Percentiles rank a stretch among this genome's conserved stretches.
Evolutionary conservation across 345 rosid species (phyloP).

Genomic region (Odontarrhena argentea): DNA sequence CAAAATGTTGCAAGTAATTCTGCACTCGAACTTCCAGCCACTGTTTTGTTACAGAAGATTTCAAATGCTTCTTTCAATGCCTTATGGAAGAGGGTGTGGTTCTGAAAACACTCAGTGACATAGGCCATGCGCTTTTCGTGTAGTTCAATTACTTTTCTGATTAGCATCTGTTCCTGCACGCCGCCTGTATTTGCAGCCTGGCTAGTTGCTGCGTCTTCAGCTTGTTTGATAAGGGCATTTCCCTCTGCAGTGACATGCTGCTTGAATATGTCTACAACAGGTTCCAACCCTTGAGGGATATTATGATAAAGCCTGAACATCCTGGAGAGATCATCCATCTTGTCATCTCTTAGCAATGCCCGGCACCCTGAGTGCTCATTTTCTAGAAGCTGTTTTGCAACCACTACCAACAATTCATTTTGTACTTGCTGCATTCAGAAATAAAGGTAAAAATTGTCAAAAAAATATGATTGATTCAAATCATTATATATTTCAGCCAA

Average conservation of each 20-base stretch:
- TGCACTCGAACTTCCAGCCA: slow-evolving; percentile 38
- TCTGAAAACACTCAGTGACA: slow-evolving; percentile 27
- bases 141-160: slow-evolving; percentile 67
- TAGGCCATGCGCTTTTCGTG: slow-evolving; percentile 49
- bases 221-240: slow-evolving; percentile 72
- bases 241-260: slow-evolving; percentile 86
- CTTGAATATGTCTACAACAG: slow-evolving; percentile 67
- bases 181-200: slow-evolving; percentile 8
- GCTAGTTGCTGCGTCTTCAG: slow-evolving; percentile 65
- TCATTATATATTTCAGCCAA: not conserved
- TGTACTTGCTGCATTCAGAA: slow-evolving; percentile 52
- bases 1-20: slow-evolving; percentile 41
- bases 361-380: slow-evolving; percentile 85
- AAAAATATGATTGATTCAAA: not conserved
- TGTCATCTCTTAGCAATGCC: slow-evolving; percentile 75
- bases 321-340: slow-evolving; percentile 74
- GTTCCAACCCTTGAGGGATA: slow-evolving; percentile 66
- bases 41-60: slow-evolving; percentile 42
- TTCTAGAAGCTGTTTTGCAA: slow-evolving; percentile 64
- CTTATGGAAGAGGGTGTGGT: slow-evolving; percentile 31
- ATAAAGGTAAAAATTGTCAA: not conserved
- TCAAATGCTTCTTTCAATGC: slow-evolving; percentile 42
- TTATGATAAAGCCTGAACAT: slow-evolving; percentile 75
- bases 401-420: slow-evolving; percentile 59
- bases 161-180: slow-evolving; percentile 71